Conservation (phyloP, 208 protist genomes). For the Trypanosoma cruzi region DNA sequence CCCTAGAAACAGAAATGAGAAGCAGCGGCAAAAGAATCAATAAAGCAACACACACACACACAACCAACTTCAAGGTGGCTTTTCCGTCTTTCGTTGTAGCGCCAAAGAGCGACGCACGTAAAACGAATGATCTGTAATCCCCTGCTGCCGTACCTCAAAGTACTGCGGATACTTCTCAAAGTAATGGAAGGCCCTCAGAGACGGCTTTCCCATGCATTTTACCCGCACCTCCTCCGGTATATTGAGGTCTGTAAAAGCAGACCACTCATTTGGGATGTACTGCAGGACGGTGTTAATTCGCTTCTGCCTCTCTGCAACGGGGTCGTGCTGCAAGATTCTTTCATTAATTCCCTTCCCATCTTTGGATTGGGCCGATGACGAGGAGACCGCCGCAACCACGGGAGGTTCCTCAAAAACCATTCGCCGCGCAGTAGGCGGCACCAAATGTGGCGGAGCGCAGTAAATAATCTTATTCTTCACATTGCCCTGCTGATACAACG, state of each 20-base stretch:
- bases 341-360: conserved; percentile 16
- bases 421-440: conserved; percentile 19
- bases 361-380: neutral
- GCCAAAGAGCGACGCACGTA: conserved; percentile 49
- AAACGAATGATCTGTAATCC: conserved; percentile 28
- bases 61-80: neutral
- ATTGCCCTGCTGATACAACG: conserved; percentile 31
- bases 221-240: conserved; percentile 60
- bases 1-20: neutral
- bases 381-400: neutral
- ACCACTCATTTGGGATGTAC: conserved; percentile 73
- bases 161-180: conserved; percentile 62
- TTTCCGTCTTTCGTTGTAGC: conserved; percentile 36
- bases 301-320: conserved; percentile 31
- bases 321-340: conserved; percentile 26
- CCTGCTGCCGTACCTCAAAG: conserved; percentile 58
- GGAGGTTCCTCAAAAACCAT: conserved; percentile 16
- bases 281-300: conserved; percentile 47
- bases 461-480: conserved; percentile 21
- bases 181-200: conserved; percentile 34
- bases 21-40: neutral
- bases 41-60: neutral
- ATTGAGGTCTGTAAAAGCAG: conserved; percentile 32
- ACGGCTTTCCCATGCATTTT: conserved; percentile 60
- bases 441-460: conserved; percentile 3